Evolutionary conservation across 768 basidiomycete species (phyloP), one percentile per base, ranked within the genome.

Genomic region (Kwoniella sp.): DNA sequence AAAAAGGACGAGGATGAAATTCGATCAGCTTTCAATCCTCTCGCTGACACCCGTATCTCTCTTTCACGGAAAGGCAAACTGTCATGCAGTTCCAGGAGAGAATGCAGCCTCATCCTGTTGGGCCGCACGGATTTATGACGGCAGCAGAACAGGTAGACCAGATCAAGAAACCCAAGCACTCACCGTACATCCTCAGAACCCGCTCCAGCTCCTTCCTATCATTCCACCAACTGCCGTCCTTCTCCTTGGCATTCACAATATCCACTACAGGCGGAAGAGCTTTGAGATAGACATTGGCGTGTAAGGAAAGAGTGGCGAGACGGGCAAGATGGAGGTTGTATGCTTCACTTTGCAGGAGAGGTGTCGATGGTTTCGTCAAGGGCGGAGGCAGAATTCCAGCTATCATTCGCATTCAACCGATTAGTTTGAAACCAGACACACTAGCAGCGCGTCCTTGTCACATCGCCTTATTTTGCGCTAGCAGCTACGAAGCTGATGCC

Each of bases 101-200:
- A n/a, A n/a, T n/a, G n/a, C n/a, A n/a, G n/a, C n/a, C n/a, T n/a
- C n/a, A n/a, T n/a, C n/a, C n/a, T n/a, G n/a, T n/a, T n/a, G n/a
- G n/a, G n/a, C n/a, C n/a, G n/a, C n/a, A n/a, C n/a, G n/a, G n/a
- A n/a, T n/a, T n/a, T n/a, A n/a, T n/a, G n/a, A n/a, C n/a, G n/a
- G n/a, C n/a, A n/a, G n/a, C n/a, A n/a, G n/a, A n/a, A n/a, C n/a
- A n/a, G n/a, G n/a, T n/a, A 5, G 19, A 47, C 46, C 46, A 7
- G 10, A 19, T n/a, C 61, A 55, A 17, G 46, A 6, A 19, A 7
- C 46, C 19, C 7, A 5, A 1, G 21, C 7, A 69, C 77, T 37
- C 62, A 79, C 77, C 57, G 55, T 79, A 79, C 68, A 77, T 71
- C 65, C 72, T 65, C 21, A 76, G 37, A 0, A 79, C 76, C 37